Evolutionary conservation across 1,284 basidiomycete genomes (phyloP), one percentile per base, ranked within the genome.

Genomic region (Marasmius oreades): DNA sequence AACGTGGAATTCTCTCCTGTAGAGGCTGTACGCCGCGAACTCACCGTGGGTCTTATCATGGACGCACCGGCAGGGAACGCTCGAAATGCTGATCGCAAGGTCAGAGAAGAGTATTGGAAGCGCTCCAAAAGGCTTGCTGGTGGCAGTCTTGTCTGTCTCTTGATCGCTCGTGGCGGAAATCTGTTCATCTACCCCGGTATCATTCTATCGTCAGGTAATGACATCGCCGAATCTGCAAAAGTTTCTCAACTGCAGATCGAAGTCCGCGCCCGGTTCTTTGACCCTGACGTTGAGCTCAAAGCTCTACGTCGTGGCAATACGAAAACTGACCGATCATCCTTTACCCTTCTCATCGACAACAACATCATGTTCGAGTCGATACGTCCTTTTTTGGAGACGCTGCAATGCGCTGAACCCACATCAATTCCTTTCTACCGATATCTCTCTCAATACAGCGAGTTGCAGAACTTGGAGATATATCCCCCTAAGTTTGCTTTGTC

Each of bases 331-430:
- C 63, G 62, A 47, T 51, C 33, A n/a, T 52, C 44, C n/a, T 55
- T 55, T 42, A 48, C 45, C 5, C 46, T 85, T 2, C 69, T 86
- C 8, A 67, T 86, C n/a, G 86, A 88, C 59, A 74, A 77, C 0
- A 75, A 80, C 0, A 77, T 86, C 42, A 74, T 88, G 73, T 86
- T 79, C 55, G 84, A 85, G 56, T 70, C 82, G 0, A 77, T 85
- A 33, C 73, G 81, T 2, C 86, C 86, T 0, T 87, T 87, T 67
- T 71, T 88, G 8, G 74, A 84, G 50, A 76, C 80, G 0, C 70
- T 88, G 14, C 69, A 70, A 26, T 43, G 50, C 52, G 66, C 69
- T 0, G 79, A 80, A 45, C 83, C 86, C 0, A 75, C 77, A 46
- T 65, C 67, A 0, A 56, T 88, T 0, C 85, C 85, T 0, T 84